Conservation (phyloP, 352 stramenopile genomes). For the Pythium rhizo-oryzae region DNA sequence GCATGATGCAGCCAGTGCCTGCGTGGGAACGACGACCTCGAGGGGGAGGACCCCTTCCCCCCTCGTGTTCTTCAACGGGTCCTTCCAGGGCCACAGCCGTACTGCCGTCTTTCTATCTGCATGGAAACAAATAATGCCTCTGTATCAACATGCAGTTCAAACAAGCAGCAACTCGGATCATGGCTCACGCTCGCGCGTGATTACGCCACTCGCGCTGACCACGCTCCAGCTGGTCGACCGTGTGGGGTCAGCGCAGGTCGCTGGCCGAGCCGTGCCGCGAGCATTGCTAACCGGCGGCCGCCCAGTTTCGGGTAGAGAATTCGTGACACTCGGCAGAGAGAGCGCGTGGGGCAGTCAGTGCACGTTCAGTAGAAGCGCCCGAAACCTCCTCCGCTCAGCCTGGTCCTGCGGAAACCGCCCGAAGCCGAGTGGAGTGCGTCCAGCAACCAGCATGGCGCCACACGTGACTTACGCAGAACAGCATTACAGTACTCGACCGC, state of each 20-base stretch:
- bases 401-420: too few species aligned
- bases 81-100: too few species aligned
- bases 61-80: too few species aligned
- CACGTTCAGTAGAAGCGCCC: not conserved
- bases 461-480: not conserved
- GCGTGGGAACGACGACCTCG: not conserved
- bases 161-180: too few species aligned
- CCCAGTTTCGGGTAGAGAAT: not conserved
- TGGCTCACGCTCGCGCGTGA: not conserved
- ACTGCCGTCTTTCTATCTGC: too few species aligned
- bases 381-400: not conserved
- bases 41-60: too few species aligned
- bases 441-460: not conserved
- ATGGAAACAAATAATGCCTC: too few species aligned
- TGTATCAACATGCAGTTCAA: too few species aligned
- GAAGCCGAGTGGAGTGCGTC: not conserved
- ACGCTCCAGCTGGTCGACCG: not conserved
- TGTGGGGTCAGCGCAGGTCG: not conserved
- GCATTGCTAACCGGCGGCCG: not conserved
- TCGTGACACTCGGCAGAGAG: not conserved
- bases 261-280: not conserved
- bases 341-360: not conserved
- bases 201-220: not conserved
- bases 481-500: not conserved
- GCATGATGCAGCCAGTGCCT: too few species aligned